A percentile compares a stretch with the other conserved stretches of the same genome.
phyloP scores from a whole-genome alignment of 2,329 filamentous ascomycete genomes.

The Cladosporium phlei region DNA sequence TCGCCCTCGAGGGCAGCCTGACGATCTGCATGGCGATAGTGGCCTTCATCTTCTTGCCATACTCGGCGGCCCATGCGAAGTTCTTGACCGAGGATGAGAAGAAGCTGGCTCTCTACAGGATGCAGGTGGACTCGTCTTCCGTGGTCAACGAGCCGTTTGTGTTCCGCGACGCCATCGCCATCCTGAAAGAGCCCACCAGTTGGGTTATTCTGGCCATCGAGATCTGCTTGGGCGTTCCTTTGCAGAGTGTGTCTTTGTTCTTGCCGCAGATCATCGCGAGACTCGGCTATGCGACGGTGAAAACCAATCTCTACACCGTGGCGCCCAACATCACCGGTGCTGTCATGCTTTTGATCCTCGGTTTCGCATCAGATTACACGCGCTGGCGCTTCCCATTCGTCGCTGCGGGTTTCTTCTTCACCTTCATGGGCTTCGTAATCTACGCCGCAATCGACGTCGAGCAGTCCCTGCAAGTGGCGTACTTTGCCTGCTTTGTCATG shows the following conservation, averaged over 20 bases:
- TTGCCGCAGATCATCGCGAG: constrained; percentile 54
- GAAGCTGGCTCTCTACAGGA: constrained; percentile 64
- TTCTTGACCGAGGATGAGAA: constrained; percentile 66
- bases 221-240: constrained; percentile 55
- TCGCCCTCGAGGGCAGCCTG: constrained; percentile 55
- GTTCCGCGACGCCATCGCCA: constrained; percentile 47
- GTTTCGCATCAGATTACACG: constrained; percentile 63
- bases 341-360: constrained; percentile 65
- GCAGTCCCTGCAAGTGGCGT: constrained; percentile 59
- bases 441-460: constrained; percentile 65
- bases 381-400: constrained; percentile 71
- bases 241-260: constrained; percentile 55
- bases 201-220: constrained; percentile 54
- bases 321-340: constrained; percentile 74
- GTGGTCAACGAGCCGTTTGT: constrained; percentile 54
- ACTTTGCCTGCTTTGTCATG: constrained; percentile 78
- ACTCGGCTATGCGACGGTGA: constrained; percentile 52
- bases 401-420: constrained; percentile 66
- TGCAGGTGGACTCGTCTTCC: constrained; percentile 69
- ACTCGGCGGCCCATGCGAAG: constrained; percentile 56
- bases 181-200: constrained; percentile 51
- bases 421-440: constrained; percentile 73
- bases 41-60: constrained; percentile 65
- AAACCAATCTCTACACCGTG: constrained; percentile 76
- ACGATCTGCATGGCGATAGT: constrained; percentile 58